Evolutionary conservation across 441 rosid species (phyloP), one percentile per base, ranked within the genome.

Genomic region (Pelargonium citronellum): DNA sequence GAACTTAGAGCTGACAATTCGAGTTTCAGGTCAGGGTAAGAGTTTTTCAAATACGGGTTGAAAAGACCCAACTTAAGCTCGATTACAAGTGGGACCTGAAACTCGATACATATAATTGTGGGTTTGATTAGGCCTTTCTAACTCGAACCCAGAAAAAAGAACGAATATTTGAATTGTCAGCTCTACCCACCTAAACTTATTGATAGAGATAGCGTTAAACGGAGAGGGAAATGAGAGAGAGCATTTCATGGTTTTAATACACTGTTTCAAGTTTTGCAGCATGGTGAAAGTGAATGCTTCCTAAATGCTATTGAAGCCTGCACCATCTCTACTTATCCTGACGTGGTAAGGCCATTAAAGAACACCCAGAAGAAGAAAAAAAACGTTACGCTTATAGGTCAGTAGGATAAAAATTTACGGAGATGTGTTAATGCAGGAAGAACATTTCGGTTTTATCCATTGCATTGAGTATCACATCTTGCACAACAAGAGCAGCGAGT

Each of bases 291-390:
- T 19, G 84, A 86, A 75, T 81, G 90, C 69, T 63, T 51, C 71
- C 63, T 82, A 11, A 84, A 86, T 73, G 66, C 74, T n/a, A 71
- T 86, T 12, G 79, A 84, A 74, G 86, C 86, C 17, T 85, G 91
- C 55, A 83, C 82, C 71, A 83, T 85, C 61, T 13, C 74, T 58
- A 67, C 72, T 44, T 82, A 78, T 75, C 66, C 71, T 41, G 71
- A 79, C 75, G 78, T 76, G 86, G 91, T 83, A 77, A 7, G 76
- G 20, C 68, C 64, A 22, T 53, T 69, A 13, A n/a, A 27, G 19
- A 5, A 7, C 58, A 57, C 24, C 12, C 24, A 57, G 22, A 37
- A 34, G n/a, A n/a, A n/a, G n/a, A n/a, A n/a, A n/a, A 5, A 30
- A 66, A 44, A 67, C 11, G 10, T 69, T 57, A 5, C 37, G 0